Percentiles rank a stretch among this genome's conserved stretches.
Conservation (phyloP, 1,139 yeast species). For the Lodderomyces elongisporus region DNA sequence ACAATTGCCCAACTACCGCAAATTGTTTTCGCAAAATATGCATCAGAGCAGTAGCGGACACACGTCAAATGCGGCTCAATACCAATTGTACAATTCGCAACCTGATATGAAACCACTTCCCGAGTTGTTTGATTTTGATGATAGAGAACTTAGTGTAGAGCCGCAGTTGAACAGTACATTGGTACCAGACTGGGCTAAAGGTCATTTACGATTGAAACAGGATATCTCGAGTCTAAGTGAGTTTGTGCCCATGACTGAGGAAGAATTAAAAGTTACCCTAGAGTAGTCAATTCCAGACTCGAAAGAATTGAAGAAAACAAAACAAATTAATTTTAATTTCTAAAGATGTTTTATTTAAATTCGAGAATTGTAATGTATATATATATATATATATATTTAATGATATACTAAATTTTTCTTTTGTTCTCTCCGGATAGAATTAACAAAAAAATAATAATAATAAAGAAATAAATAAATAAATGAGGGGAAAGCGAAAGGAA, state of each 20-base stretch:
- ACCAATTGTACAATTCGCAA: constrained; percentile 35
- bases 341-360: too few species aligned
- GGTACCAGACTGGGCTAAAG: constrained; percentile 38
- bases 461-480: too few species aligned
- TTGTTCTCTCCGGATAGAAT: too few species aligned
- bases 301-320: background rate
- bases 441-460: too few species aligned
- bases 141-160: constrained; percentile 40
- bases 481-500: too few species aligned
- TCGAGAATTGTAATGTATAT: too few species aligned
- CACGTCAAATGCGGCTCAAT: constrained; percentile 26
- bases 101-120: constrained; percentile 43
- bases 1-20: constrained; percentile 50
- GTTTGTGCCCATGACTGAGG: constrained; percentile 32
- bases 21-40: constrained; percentile 40
- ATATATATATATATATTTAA: too few species aligned
- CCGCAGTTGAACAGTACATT: constrained; percentile 32
- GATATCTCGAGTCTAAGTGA: constrained; percentile 21
- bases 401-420: too few species aligned
- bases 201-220: constrained; percentile 24
- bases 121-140: constrained; percentile 46
- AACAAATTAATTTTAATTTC: background rate
- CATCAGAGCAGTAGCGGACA: constrained; percentile 10
- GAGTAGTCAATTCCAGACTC: constrained; percentile 19
- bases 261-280: constrained; percentile 33